Evolutionary conservation across 179 eudicot species (phyloP), one percentile per base, ranked within the genome.

Genomic region (Gypsophila paniculata): DNA sequence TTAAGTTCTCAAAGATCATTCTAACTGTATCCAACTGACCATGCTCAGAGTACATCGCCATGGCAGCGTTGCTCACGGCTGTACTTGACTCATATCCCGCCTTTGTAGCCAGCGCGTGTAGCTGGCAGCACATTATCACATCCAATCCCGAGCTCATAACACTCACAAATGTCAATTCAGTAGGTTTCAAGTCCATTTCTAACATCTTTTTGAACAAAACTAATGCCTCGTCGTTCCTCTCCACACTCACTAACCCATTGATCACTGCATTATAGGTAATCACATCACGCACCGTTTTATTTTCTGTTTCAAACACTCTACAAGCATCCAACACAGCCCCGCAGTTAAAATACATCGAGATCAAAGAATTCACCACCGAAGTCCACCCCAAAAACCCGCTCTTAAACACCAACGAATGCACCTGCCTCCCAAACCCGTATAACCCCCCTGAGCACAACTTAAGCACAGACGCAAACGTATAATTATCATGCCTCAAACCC

Each of bases 231-330:
- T 79, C 81, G 32, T 72, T 86, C 78, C 86, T 86, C 22, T 82
- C 86, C 38, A 76, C 14, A 29, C 82, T 77, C 8, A 77, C 85
- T 54, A 92, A 73, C 71, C 96, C 96, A 71, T 80, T 85, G 32
- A 92, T 90, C 88, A 92, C 81, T 13, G 90, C 86, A 75, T 90
- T 90, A 72, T 85, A 90, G 10, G 90, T 88, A 59, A 92, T 87
- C 80, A 78, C 82, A 77, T 90, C 85, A 15, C 58, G 82, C 48
- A 79, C 82, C 8, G n/a, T 18, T 8, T 34, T 72, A 23, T 75
- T 78, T 9, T 74, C 84, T 71, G 79, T 87, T 68, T 84, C 80
- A 74, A 90, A 90, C 51, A 86, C 86, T 48, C 42, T 57, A 82
- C 62, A 82, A 18, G 88, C 98, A 78, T 83, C 89, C 1, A 15